Evolutionary conservation across 371 early-diverging fungal genomes (phyloP).

Genomic region (Actinomucor elegans): DNA sequence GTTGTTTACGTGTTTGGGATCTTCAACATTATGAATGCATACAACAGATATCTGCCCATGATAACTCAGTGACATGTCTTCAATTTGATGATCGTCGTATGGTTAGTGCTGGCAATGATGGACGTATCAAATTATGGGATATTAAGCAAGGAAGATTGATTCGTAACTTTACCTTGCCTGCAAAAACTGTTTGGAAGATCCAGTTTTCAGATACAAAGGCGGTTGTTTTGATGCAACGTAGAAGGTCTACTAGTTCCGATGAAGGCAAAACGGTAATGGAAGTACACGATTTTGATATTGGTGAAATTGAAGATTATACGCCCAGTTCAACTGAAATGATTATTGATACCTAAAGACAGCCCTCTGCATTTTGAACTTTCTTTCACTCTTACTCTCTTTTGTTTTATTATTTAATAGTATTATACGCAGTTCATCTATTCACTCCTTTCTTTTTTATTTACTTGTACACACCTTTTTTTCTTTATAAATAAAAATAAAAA

Average conservation of each 20-base stretch:
- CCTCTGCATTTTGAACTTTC: too few species aligned
- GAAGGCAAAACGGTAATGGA: conserved; percentile 51
- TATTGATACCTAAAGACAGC: conserved; percentile 26
- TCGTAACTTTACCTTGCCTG: conserved; percentile 62
- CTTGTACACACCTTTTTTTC: too few species aligned
- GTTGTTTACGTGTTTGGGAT: conserved; percentile 87
- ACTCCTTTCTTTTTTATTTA: too few species aligned
- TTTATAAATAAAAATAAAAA: too few species aligned
- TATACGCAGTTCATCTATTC: too few species aligned
- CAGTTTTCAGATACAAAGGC: conserved; percentile 65
- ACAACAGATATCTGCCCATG: conserved; percentile 75
- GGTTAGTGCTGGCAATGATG: conserved; percentile 85
- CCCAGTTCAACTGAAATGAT: conserved; percentile 18
- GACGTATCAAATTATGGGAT: conserved; percentile 87
- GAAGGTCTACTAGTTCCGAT: conserved; percentile 27
- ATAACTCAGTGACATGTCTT: conserved; percentile 84
- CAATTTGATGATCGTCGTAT: conserved; percentile 83
- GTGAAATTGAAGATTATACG: conserved; percentile 23
- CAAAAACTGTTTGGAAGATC: conserved; percentile 64
- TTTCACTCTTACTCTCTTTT: too few species aligned
- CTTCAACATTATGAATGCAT: conserved; percentile 67
- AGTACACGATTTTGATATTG: conserved; percentile 49
- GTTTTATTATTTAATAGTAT: too few species aligned
- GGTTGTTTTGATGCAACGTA: conserved; percentile 60
- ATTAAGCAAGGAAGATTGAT: conserved; percentile 71